Evolutionary conservation across 1,139 yeast species (phyloP), one percentile per base, ranked within the genome.

Genomic region (Kurtzmaniella quercitrusa): DNA sequence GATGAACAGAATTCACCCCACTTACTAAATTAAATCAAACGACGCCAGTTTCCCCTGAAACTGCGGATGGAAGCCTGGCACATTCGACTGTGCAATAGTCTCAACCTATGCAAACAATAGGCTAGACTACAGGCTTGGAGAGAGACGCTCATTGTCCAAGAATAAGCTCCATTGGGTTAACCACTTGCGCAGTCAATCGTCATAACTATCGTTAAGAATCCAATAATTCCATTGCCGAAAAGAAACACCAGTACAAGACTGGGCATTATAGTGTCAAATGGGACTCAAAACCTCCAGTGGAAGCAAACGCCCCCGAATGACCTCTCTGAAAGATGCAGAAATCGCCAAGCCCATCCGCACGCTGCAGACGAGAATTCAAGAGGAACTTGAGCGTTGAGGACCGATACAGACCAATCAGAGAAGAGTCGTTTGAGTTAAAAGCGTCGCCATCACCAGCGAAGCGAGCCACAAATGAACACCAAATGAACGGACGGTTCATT

Each of bases 131-230:
- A 59, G 58, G 63, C 70, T 65, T 64, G 60, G 56, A 54, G 53
- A 51, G 50, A 54, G 77, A 69, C 75, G 71, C 77, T 70, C 85
- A 79, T 80, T 79, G 70, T 60, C 65, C 79, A 73, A 81, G 84
- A 83, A 84, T 85, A 83, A 85, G 94, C 94, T 85, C 93, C 94
- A 85, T 85, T 84, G 93, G 77, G 94, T 85, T 83, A 73, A 70
- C 63, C 62, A 53, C 52, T 42, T 42, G 41, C 46, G 50, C 54
- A 59, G 58, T 55, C 82, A 83, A 79, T 82, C 82, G 89, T 77
- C 80, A 85, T 85, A 78, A 79, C 94, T 85, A 71, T 85, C 80
- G 85, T 83, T 77, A 80, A 74, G 82, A 71, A 66, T 65, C 52
- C 73, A 53, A 52, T 57, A 57, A 60, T 65, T 75, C 84, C 84